phyloP scores from a whole-genome alignment of 2,329 filamentous ascomycete genomes.

The Graphiopsis chlorocephala region DNA sequence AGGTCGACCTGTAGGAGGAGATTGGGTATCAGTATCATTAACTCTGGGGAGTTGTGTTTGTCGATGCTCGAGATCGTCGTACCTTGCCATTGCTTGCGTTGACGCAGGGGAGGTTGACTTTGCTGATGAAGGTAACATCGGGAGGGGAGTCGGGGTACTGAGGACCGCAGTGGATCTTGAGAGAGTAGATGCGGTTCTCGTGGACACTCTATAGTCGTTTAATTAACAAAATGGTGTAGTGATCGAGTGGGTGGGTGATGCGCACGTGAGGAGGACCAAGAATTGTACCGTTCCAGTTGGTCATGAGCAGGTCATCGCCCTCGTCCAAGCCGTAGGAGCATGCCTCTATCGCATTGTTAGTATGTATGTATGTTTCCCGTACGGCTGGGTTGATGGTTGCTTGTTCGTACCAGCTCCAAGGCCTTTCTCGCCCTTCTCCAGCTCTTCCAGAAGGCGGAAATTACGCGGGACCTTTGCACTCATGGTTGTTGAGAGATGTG shows the following conservation, averaged over 20 bases:
- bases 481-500: constrained; percentile 40
- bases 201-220: constrained; percentile 71
- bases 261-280: constrained; percentile 91
- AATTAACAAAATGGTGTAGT: neutral
- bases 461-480: constrained; percentile 84
- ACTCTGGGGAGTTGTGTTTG: neutral
- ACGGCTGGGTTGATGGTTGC: constrained; percentile 5
- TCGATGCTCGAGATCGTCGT: constrained; percentile 20
- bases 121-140: constrained; percentile 85
- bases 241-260: neutral
- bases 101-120: constrained; percentile 95
- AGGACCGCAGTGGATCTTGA: constrained; percentile 92
- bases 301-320: constrained; percentile 92
- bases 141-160: constrained; percentile 88
- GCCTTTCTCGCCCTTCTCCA: constrained; percentile 98
- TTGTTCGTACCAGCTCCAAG: constrained; percentile 69
- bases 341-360: constrained; percentile 61
- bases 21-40: neutral
- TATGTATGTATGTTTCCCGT: constrained; percentile 10
- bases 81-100: constrained; percentile 74
- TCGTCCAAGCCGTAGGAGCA: constrained; percentile 96
- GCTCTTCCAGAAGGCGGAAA: constrained; percentile 93
- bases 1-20: constrained; percentile 66
- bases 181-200: constrained; percentile 97
- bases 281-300: constrained; percentile 98